phyloP scores from a whole-genome alignment of 1,139 yeast species.

The Candida tetrigidarum region DNA sequence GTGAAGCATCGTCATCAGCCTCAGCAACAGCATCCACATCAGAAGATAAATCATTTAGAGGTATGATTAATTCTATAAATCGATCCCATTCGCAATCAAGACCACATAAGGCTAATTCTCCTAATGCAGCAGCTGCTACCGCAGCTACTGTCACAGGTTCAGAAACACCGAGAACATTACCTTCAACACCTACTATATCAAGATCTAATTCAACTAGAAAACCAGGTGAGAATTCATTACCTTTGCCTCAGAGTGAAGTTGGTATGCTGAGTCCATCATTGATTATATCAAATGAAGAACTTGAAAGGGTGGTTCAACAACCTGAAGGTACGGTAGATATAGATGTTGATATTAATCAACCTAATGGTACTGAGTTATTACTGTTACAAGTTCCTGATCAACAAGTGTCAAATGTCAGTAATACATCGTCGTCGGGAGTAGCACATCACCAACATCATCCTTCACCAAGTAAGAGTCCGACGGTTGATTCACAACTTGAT shows the following conservation, averaged over 20 bases:
- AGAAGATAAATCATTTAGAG: slow-evolving; percentile 10
- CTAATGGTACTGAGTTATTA: neutral
- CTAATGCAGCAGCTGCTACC: no score
- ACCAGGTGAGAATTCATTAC: slow-evolving; percentile 1
- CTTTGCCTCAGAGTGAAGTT: neutral
- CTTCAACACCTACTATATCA: slow-evolving; percentile 4
- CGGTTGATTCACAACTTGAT: neutral
- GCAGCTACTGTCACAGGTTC: no score
- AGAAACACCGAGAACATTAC: slow-evolving; percentile 6
- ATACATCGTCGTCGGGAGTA: neutral
- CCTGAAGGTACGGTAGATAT: neutral
- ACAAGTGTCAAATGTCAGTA: neutral
- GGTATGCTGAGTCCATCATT: slow-evolving; percentile 1
- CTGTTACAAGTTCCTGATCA: slow-evolving; percentile 1
- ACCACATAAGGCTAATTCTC: neutral
- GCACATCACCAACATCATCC: neutral
- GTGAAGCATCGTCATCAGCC: neutral
- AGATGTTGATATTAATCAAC: neutral
- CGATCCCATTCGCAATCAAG: slow-evolving; percentile 7
- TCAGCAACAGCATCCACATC: no score
- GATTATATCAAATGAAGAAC: slow-evolving; percentile 2
- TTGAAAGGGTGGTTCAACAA: slow-evolving; percentile 1
- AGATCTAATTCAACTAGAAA: slow-evolving; percentile 6
- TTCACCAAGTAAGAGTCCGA: neutral
- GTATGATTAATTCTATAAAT: slow-evolving; percentile 5